A percentile compares a stretch with the other conserved stretches of the same genome.
Evolutionary conservation across 495 filamentous ascomycete species (phyloP).

Genomic region (Penicillium soppii): DNA sequence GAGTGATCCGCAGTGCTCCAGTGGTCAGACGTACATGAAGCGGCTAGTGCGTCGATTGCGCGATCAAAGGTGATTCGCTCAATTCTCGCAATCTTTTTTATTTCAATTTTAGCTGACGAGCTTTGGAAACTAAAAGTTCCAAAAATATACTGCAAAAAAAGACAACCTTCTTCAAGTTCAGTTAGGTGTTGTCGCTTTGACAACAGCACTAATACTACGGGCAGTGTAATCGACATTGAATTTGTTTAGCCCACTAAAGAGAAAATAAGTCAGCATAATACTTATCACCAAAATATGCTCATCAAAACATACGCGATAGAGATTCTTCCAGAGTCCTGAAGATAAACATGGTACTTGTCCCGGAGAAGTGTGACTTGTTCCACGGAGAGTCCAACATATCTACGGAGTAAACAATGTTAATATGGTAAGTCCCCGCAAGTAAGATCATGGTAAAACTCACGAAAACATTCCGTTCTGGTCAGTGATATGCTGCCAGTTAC

Average conservation of each 20-base stretch:
- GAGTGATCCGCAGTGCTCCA: too few relatives aligned
- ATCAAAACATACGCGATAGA: constrained; percentile 16
- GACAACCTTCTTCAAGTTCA: too few relatives aligned
- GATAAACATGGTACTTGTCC: constrained; percentile 13
- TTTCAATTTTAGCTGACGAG: too few relatives aligned
- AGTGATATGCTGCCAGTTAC: constrained; percentile 15
- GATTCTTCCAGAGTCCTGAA: constrained; percentile 17
- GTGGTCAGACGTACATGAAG: too few relatives aligned
- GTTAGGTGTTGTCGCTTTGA: constrained; percentile 15
- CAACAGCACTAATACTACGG: constrained; percentile 13
- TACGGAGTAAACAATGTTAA: constrained; percentile 8
- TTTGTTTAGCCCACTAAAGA: constrained; percentile 11
- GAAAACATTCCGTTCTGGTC: constrained; percentile 22
- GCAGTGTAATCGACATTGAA: constrained; percentile 15
- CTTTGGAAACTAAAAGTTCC: too few relatives aligned
- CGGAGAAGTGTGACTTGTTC: constrained; percentile 14
- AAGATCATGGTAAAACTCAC: neutral
- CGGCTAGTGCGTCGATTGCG: too few relatives aligned
- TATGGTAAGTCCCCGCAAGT: neutral
- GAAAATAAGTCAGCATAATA: neutral
- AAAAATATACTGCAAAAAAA: too few relatives aligned
- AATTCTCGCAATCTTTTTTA: too few relatives aligned
- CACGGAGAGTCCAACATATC: constrained; percentile 13
- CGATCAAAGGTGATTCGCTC: too few relatives aligned
- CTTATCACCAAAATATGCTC: neutral